Evolutionary conservation across 2,329 filamentous ascomycete species (phyloP).

Genomic region (Aspergillus costaricaensis): DNA sequence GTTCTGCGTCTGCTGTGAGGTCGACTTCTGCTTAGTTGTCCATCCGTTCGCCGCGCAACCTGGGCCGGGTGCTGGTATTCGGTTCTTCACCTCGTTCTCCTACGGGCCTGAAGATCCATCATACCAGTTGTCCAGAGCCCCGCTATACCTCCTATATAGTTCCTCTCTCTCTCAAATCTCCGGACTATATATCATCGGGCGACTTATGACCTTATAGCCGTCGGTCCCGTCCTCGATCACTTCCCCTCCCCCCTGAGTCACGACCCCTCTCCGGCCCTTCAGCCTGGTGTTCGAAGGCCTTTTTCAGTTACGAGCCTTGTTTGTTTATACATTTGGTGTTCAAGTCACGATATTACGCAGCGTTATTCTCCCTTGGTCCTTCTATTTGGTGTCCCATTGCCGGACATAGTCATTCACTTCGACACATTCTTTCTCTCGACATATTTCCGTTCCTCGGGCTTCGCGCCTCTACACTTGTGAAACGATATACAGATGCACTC

Average conservation of each 20-base stretch:
- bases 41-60: constrained; percentile 17
- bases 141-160: constrained; percentile 22
- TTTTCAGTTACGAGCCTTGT: constrained; percentile 25
- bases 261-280: constrained; percentile 30
- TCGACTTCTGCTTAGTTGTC: constrained; percentile 22
- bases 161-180: constrained; percentile 5
- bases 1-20: constrained; percentile 8
- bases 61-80: constrained; percentile 29
- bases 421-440: constrained; percentile 25
- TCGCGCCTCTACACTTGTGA: constrained; percentile 24
- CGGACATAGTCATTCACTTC: constrained; percentile 24
- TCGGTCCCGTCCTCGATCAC: constrained; percentile 7
- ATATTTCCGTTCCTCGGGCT: constrained; percentile 21
- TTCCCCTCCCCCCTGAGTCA: constrained; percentile 33
- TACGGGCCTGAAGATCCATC: constrained; percentile 23
- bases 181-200: constrained; percentile 12
- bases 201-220: constrained; percentile 33
- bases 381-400: constrained; percentile 15
- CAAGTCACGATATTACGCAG: constrained; percentile 45
- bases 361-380: constrained; percentile 26
- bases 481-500: constrained; percentile 44
- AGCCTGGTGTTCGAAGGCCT: constrained; percentile 42
- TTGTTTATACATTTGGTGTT: constrained; percentile 31
- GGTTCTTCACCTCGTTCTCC: constrained; percentile 24
- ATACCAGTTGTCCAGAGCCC: constrained; percentile 28